Conservation (phyloP, 257 asterid genomes). For the Misopates orontium region DNA sequence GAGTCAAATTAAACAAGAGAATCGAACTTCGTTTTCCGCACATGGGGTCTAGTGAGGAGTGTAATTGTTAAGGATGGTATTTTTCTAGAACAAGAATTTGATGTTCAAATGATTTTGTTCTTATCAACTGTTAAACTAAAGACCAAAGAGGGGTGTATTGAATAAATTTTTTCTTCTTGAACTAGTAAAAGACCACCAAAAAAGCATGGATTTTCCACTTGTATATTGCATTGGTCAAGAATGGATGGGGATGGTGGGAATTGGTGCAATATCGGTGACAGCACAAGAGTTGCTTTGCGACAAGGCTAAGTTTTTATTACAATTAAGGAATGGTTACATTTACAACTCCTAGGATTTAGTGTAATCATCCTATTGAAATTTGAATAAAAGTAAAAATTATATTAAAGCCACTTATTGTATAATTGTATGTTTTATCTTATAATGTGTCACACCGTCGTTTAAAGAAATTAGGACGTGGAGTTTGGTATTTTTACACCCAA, state of each 20-base stretch:
- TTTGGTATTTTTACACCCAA: too few species aligned
- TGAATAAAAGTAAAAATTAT: too few species aligned
- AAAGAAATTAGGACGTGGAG: too few species aligned
- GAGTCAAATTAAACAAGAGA: neutral
- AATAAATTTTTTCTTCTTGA: conserved; percentile 1
- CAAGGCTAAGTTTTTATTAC: neutral
- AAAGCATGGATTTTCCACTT: neutral
- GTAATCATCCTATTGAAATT: neutral
- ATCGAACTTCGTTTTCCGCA: neutral
- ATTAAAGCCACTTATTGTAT: too few species aligned
- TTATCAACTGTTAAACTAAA: neutral
- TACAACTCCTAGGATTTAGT: neutral
- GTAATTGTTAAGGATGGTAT: conserved; percentile 26
- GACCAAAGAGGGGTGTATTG: neutral
- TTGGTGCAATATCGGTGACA: neutral
- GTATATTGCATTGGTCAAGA: neutral
- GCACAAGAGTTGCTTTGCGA: conserved; percentile 2
- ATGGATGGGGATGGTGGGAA: neutral
- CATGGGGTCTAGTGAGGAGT: neutral
- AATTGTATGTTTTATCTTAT: too few species aligned
- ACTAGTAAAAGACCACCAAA: neutral
- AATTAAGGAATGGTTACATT: neutral
- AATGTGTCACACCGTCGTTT: too few species aligned
- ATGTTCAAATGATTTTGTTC: conserved; percentile 22
- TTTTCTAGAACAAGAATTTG: conserved; percentile 33